A percentile compares a stretch with the other conserved stretches of the same genome.
These are phyloP conservation scores for Fusarium domesticum DNA, from an alignment of 2,329 filamentous ascomycete genomes.

Conservation along the genomic window DNA sequence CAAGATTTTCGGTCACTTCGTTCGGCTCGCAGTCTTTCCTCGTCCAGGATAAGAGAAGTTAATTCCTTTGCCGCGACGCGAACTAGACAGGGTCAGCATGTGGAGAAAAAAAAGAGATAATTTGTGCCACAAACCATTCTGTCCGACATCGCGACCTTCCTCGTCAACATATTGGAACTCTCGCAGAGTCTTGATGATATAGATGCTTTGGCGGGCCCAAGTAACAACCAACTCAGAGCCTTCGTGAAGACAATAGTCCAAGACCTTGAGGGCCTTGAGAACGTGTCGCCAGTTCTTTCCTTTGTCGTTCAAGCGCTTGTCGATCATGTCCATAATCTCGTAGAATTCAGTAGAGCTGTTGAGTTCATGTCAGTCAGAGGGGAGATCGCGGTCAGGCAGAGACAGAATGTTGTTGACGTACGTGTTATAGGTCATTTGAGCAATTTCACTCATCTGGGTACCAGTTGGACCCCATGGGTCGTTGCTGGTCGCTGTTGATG, in stretches of 20 bases:
- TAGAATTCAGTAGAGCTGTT: constrained; percentile 91
- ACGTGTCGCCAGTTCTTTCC: constrained; percentile 99
- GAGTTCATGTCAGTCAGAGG: constrained; percentile 14
- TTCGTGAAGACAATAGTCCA: constrained; percentile 97
- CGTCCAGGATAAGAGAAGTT: constrained; percentile 86
- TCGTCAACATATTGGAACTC: constrained; percentile 98
- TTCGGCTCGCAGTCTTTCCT: constrained; percentile 87
- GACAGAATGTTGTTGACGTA: constrained; percentile 46
- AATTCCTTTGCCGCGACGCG: constrained; percentile 95
- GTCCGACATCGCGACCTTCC: constrained; percentile 89
- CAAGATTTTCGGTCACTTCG: constrained; percentile 88
- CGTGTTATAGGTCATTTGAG: constrained; percentile 97
- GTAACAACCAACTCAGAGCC: constrained; percentile 95
- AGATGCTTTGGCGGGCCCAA: constrained; percentile 96
- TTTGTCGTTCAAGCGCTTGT: constrained; percentile 98
- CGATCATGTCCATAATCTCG: constrained; percentile 99
- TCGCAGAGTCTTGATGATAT: constrained; percentile 96
- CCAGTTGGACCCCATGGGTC: constrained; percentile 98
- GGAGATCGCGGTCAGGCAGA: constrained; percentile 7
- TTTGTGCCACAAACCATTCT: constrained; percentile 75
- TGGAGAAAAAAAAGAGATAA: background rate
- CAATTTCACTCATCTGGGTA: constrained; percentile 98
- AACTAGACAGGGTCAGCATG: constrained; percentile 52
- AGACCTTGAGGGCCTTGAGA: constrained; percentile 92
- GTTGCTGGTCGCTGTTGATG: constrained; percentile 83